A percentile compares a stretch with the other conserved stretches of the same genome.
Conservation (phyloP, 139 green algal species). For the Raphidocelis subcapitata region DNA sequence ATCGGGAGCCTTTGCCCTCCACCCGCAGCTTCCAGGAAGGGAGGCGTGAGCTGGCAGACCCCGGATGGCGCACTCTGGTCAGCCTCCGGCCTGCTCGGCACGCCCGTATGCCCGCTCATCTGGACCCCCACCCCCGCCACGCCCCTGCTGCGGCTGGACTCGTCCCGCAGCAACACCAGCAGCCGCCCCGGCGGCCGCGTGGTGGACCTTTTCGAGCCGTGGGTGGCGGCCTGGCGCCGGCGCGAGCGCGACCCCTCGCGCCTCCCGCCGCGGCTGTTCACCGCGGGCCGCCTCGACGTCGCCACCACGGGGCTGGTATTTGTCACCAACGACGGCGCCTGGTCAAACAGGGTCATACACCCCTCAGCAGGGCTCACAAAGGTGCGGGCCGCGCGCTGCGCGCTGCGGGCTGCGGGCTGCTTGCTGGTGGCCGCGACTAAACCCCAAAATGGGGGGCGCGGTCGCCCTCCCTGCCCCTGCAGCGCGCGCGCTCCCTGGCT, state of each 20-base stretch:
- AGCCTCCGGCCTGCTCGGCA: too few relatives aligned
- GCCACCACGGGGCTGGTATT: conserved; percentile 87
- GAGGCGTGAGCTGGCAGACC: too few relatives aligned
- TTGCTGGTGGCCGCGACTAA: conserved; percentile 7
- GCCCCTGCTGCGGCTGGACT: too few relatives aligned
- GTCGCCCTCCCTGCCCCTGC: too few relatives aligned
- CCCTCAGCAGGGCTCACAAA: too few relatives aligned
- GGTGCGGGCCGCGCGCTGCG: conserved; percentile 28
- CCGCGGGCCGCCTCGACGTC: conserved; percentile 92
- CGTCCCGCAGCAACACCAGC: conserved; percentile 15
- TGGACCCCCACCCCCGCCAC: too few relatives aligned
- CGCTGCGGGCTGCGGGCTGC: conserved; percentile 26
- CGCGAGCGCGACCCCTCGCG: conserved; percentile 27
- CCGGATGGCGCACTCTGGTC: too few relatives aligned
- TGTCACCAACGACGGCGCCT: conserved; percentile 93
- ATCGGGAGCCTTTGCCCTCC: too few relatives aligned
- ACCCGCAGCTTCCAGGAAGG: too few relatives aligned
- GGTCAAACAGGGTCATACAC: conserved; percentile 7
- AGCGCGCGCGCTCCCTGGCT: too few relatives aligned
- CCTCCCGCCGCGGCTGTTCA: conserved; percentile 86
- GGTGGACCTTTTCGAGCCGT: conserved; percentile 71
- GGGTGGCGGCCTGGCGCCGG: conserved; percentile 45
- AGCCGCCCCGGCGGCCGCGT: conserved; percentile 43
- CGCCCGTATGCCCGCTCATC: too few relatives aligned
- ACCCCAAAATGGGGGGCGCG: not conserved